phyloP scores from a whole-genome alignment of 441 rosid genomes.

The Erodium trifolium region DNA sequence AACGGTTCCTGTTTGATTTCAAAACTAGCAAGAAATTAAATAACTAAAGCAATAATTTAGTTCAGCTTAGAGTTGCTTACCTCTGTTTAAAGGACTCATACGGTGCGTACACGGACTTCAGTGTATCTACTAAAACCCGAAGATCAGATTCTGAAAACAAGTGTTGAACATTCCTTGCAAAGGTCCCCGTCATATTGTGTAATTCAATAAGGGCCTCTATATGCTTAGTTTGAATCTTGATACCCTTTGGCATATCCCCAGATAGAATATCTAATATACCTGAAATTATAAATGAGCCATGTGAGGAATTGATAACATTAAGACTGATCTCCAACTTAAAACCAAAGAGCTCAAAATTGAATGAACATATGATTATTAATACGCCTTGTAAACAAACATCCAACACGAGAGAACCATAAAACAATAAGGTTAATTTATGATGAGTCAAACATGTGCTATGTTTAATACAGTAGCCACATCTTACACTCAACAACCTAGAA shows the following conservation, averaged over 20 bases:
- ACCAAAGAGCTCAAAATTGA: conserved; percentile 5
- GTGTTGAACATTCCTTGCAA: conserved; percentile 88
- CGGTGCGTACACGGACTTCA: conserved; percentile 89
- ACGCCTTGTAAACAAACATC: neutral
- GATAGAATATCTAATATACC: conserved; percentile 82
- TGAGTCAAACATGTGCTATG: neutral
- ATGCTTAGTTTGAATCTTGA: conserved; percentile 84
- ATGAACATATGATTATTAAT: neutral
- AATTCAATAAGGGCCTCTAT: conserved; percentile 85
- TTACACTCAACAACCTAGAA: neutral
- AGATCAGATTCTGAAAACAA: conserved; percentile 84
- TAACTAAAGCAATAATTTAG: conserved; percentile 7
- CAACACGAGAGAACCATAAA: neutral
- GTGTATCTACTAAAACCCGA: conserved; percentile 59
- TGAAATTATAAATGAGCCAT: conserved; percentile 24
- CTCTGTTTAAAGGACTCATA: conserved; percentile 85
- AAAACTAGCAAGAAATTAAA: neutral
- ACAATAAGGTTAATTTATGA: neutral
- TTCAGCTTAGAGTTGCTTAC: conserved; percentile 31
- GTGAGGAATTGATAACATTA: conserved; percentile 13
- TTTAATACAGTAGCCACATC: neutral
- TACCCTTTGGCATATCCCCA: conserved; percentile 90
- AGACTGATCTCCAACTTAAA: neutral
- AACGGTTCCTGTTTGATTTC: neutral
- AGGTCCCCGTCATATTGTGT: conserved; percentile 78